phyloP scores from a whole-genome alignment of 1,284 basidiomycete species.

The Mycena citricolor region DNA sequence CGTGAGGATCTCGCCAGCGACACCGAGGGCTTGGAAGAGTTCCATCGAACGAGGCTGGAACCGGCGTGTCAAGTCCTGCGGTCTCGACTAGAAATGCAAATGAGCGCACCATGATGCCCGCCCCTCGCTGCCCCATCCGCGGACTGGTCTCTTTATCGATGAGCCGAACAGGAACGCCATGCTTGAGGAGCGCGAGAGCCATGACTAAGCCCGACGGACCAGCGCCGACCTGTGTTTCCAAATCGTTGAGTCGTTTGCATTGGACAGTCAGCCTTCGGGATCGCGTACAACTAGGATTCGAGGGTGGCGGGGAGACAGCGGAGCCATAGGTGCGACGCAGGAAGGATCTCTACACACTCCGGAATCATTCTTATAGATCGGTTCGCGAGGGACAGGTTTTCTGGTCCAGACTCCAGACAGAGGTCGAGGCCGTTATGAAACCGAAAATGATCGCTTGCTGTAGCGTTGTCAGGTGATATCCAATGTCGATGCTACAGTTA shows the following conservation, averaged over 20 bases:
- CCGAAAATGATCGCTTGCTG: too few relatives aligned
- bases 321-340: neutral
- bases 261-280: too few relatives aligned
- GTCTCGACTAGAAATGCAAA: neutral
- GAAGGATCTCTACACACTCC: neutral
- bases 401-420: neutral
- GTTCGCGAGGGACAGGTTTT: neutral
- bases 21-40: constrained; percentile 21
- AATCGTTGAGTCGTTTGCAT: too few relatives aligned
- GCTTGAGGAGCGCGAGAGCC: constrained; percentile 12
- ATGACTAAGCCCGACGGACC: constrained; percentile 21
- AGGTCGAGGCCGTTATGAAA: too few relatives aligned
- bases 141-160: constrained; percentile 19
- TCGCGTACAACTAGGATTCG: constrained; percentile 19
- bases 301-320: constrained; percentile 1
- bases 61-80: neutral
- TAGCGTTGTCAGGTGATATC: too few relatives aligned
- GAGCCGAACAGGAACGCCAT: constrained; percentile 20
- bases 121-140: constrained; percentile 18
- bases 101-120: constrained; percentile 21
- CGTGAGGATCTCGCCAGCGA: constrained; percentile 14
- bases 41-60: constrained; percentile 22
- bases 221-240: constrained; percentile 16
- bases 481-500: too few relatives aligned
- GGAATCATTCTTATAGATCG: constrained; percentile 3